Percentiles rank a stretch among this genome's conserved stretches.
Conservation (phyloP, 768 basidiomycete genomes). For the Zangia roseola region DNA sequence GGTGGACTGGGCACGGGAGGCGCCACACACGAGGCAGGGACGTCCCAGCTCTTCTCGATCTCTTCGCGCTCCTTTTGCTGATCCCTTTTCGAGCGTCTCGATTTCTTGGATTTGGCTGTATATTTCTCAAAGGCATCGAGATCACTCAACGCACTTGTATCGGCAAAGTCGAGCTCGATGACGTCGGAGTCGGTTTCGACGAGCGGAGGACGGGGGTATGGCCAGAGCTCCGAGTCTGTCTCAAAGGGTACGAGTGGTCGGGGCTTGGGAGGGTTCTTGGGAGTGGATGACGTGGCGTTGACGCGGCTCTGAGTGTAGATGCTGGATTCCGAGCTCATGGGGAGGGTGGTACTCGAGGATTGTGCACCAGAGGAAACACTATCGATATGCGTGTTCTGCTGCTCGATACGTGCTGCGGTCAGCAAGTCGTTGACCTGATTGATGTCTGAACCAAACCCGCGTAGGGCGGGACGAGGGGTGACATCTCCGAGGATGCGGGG, state of each 20-base stretch:
- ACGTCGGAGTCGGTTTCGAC: constrained; percentile 52
- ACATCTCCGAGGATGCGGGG: constrained; percentile 44
- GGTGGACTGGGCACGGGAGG: constrained; percentile 13
- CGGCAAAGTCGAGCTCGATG: constrained; percentile 73
- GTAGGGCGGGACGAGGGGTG: constrained; percentile 55
- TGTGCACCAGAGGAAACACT: constrained; percentile 5
- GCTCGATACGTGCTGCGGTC: constrained; percentile 22
- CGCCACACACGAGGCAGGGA: constrained; percentile 34
- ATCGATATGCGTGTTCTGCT: constrained; percentile 12
- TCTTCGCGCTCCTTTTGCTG: constrained; percentile 41
- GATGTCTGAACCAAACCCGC: constrained; percentile 35
- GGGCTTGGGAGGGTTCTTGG: constrained; percentile 24
- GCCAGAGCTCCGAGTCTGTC: constrained; percentile 68
- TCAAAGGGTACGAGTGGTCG: constrained; percentile 59
- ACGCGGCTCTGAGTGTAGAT: constrained; percentile 14
- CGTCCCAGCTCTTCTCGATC: constrained; percentile 65
- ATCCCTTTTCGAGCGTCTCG: constrained; percentile 34
- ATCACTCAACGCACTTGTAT: constrained; percentile 71
- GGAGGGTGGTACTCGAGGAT: not conserved
- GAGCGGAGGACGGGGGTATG: constrained; percentile 53
- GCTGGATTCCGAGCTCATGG: constrained; percentile 7
- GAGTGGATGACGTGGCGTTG: constrained; percentile 8
- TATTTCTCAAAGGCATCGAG: constrained; percentile 51
- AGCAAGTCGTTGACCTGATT: constrained; percentile 30
- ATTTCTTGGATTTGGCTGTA: constrained; percentile 24